Base-by-base conservation (phyloP, 2,329 filamentous ascomycete genomes). In the Botrytis hyacinthi region DNA sequence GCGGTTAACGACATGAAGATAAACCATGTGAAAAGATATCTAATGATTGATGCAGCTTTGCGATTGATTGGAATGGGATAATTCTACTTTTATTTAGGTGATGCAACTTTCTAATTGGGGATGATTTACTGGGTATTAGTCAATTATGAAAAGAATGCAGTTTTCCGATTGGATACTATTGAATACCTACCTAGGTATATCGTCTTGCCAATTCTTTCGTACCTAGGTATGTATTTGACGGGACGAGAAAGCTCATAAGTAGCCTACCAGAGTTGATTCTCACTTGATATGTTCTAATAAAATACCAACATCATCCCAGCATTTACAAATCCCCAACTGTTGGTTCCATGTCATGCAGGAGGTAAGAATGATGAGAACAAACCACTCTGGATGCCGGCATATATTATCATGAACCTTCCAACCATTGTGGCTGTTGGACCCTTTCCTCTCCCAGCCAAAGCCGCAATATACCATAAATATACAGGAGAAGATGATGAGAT, bases 341-440 rank as follows among this genome's bases (percentile, higher is more conserved):
- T 54, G 35, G 42, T 57, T 42, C 32, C 59, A 51, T 40, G 46
- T 74, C n/a, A 97, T 35, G 96, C 96, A 60, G 96, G 96, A 8
- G 96, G 96, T 67, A 99, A 86, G 81, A 99, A 99, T 5, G 90
- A 94, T 6, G 94, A 91, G 84, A 94, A 99, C 60, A 99, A 84
- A 12, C 89, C 91, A 0, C 88, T 94, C 81, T 99, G 96, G 61
- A 98, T 87, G 48, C 92, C 82, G 4, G 89, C 93, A 84, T 99
- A 99, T 82, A 95, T 87, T 71, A 94, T 85, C 86, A 95, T 93
- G 77, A 90, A 93, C 59, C 74, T 78, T n/a, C 80, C 75, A 72
- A 77, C 32, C 16, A 59, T 71, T 32, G 72, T 68, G 29, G 70
- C 70, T 44, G 67, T 57, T 44, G 59, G 32, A 18, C 18, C 48